These are phyloP conservation scores for Cicer chorassanicum DNA, from an alignment of 306 rosid species.

Conservation along the genomic window DNA sequence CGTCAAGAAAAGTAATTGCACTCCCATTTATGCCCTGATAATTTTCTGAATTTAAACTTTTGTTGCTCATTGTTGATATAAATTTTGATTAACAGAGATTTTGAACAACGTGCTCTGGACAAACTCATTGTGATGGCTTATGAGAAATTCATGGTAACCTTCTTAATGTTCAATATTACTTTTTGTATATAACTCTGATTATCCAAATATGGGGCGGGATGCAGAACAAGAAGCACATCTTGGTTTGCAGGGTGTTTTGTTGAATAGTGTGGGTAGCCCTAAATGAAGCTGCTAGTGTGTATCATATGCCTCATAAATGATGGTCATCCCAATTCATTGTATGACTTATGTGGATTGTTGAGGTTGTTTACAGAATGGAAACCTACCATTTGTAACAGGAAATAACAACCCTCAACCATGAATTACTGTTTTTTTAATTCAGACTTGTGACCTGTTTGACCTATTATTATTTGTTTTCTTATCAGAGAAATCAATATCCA, in stretches of 20 bases:
- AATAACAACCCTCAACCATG: constrained; percentile 7
- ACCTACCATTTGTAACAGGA: neutral
- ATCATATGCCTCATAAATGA: neutral
- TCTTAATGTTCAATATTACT: constrained; percentile 18
- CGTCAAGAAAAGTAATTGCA: constrained; percentile 66
- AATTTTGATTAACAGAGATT: constrained; percentile 64
- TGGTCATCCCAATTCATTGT: constrained; percentile 1
- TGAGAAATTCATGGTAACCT: constrained; percentile 77
- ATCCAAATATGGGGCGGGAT: neutral
- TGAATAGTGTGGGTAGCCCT: constrained; percentile 25
- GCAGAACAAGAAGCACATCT: constrained; percentile 13
- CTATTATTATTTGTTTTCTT: constrained; percentile 27
- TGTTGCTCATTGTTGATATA: constrained; percentile 34
- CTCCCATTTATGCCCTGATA: constrained; percentile 46
- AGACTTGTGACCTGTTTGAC: constrained; percentile 9
- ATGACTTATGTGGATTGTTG: constrained; percentile 3
- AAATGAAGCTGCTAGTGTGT: constrained; percentile 41
- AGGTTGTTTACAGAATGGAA: constrained; percentile 10
- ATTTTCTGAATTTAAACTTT: constrained; percentile 42
- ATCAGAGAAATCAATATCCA: constrained; percentile 25
- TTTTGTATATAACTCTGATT: constrained; percentile 36
- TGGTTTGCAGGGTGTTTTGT: neutral
- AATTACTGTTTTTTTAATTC: neutral
- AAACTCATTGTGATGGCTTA: constrained; percentile 79
- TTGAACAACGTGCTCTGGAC: constrained; percentile 73